phyloP scores from a whole-genome alignment of 139 green algal genomes.

The Coelastrella sp. region DNA sequence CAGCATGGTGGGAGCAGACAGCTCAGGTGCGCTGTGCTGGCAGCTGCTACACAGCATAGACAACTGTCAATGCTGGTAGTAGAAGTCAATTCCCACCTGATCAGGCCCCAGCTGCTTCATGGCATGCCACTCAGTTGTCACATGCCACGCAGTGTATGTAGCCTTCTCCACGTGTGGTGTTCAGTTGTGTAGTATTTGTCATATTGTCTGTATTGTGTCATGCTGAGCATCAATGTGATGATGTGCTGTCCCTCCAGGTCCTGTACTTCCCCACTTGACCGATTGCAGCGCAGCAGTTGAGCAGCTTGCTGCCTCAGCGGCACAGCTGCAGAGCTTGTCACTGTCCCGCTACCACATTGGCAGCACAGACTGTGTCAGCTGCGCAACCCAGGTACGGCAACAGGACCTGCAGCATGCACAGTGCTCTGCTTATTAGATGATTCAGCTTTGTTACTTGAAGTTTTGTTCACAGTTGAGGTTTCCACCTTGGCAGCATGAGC shows the following conservation, averaged over 20 bases:
- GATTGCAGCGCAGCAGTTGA: not conserved
- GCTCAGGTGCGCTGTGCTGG: not conserved
- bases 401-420: not conserved
- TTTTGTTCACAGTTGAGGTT: not conserved
- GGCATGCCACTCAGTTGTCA: no score
- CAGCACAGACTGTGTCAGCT: not conserved
- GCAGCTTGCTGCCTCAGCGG: not conserved
- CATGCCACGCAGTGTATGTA: no score
- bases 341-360: slow-evolving; percentile 14
- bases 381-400: not conserved
- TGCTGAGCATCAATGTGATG: no score
- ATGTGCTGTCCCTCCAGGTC: not conserved
- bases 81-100: not conserved
- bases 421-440: not conserved
- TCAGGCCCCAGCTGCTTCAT: no score
- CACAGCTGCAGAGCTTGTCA: slow-evolving; percentile 2
- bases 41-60: not conserved
- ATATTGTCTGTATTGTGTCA: no score
- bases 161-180: no score
- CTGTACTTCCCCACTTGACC: slow-evolving; percentile 8
- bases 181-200: no score
- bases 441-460: not conserved
- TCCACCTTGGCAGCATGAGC: no score
- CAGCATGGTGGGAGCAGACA: slow-evolving; percentile 9
- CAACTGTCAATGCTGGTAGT: not conserved